phyloP scores from a whole-genome alignment of 768 basidiomycete species.

The Lyophyllum decastes region DNA sequence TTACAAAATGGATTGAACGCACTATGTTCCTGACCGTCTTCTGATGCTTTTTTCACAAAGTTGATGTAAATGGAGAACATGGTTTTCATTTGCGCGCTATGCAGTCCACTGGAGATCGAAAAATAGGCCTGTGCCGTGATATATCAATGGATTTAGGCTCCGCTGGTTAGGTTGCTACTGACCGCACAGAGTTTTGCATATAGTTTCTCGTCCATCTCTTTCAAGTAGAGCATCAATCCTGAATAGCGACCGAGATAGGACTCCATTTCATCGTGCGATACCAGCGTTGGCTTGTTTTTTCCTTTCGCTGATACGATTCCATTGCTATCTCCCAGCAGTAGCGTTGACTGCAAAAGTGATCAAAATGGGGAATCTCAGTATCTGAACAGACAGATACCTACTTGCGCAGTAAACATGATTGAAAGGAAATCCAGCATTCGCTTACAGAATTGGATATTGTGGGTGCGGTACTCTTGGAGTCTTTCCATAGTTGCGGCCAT shows the following conservation, averaged over 20 bases:
- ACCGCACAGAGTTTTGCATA: slow-evolving; percentile 93
- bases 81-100: slow-evolving; percentile 77
- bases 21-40: slow-evolving; percentile 81
- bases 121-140: slow-evolving; percentile 75
- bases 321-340: slow-evolving; percentile 63
- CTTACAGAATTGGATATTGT: slow-evolving; percentile 93
- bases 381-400: slow-evolving; percentile 27
- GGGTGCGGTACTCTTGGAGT: slow-evolving; percentile 85
- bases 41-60: slow-evolving; percentile 63
- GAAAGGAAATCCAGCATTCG: slow-evolving; percentile 86
- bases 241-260: slow-evolving; percentile 84
- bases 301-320: slow-evolving; percentile 51
- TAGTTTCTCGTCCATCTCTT: slow-evolving; percentile 91
- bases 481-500: slow-evolving; percentile 98
- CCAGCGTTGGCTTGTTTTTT: slow-evolving; percentile 47
- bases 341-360: slow-evolving; percentile 50
- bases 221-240: slow-evolving; percentile 88
- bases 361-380: neutral
- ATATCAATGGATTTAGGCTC: neutral
- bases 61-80: slow-evolving; percentile 60
- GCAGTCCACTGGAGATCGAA: slow-evolving; percentile 79
- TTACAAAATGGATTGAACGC: slow-evolving; percentile 14
- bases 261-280: slow-evolving; percentile 75
- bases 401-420: slow-evolving; percentile 92
- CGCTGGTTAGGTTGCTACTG: slow-evolving; percentile 28